A percentile compares a stretch with the other conserved stretches of the same genome.
Evolutionary conservation across 257 asterid species (phyloP).

Genomic region (Nicotiana attenuata): DNA sequence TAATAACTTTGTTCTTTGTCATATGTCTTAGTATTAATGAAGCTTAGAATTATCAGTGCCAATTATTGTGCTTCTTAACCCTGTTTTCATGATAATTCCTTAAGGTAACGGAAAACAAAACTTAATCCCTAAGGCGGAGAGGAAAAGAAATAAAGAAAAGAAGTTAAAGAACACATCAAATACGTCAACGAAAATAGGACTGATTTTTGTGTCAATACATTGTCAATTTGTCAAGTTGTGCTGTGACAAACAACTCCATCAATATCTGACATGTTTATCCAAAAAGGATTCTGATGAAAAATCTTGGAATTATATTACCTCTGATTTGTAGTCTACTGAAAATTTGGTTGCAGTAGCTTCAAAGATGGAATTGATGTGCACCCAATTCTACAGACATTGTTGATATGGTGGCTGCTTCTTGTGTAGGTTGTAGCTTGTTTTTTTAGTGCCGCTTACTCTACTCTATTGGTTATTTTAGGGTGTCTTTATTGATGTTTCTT

Average conservation of each 20-base stretch:
- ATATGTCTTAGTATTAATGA: not conserved
- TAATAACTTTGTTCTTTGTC: not conserved
- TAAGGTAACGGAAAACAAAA: not conserved
- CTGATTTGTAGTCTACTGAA: conserved; percentile 16
- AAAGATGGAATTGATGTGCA: conserved; percentile 27
- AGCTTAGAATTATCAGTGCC: not conserved
- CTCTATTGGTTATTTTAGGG: not conserved
- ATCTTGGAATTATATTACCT: conserved; percentile 1
- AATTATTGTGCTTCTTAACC: not conserved
- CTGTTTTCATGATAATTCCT: not conserved
- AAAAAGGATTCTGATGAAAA: not conserved
- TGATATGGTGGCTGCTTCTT: conserved; percentile 27
- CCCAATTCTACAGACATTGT: conserved; percentile 38
- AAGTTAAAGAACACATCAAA: not conserved
- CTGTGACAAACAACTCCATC: not conserved
- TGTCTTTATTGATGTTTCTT: conserved; percentile 18
- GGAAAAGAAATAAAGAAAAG: not conserved
- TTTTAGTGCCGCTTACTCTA: not conserved
- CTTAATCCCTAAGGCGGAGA: not conserved
- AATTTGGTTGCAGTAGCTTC: not conserved
- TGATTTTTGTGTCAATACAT: not conserved
- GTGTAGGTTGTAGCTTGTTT: conserved; percentile 16
- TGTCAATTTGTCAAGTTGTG: not conserved
- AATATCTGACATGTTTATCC: not conserved
- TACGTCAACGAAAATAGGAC: not conserved